Evolutionary conservation across 169 alveolate genomes (phyloP).

Genomic region (Eimeria sp.): DNA sequence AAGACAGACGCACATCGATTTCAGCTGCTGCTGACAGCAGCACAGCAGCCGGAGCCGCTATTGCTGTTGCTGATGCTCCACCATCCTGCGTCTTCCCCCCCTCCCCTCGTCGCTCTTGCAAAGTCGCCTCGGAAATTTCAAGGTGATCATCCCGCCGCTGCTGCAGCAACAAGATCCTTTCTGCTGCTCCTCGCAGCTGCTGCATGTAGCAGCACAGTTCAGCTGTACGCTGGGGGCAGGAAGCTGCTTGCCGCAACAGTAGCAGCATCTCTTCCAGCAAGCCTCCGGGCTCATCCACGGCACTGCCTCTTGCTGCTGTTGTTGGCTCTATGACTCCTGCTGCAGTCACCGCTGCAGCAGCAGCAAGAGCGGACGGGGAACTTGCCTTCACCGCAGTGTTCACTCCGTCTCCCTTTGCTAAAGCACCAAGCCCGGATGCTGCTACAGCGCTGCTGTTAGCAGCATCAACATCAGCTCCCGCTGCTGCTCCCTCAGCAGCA

Average conservation of each 20-base stretch:
- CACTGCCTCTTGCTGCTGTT: background rate
- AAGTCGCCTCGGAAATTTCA: background rate
- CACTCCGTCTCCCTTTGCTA: background rate
- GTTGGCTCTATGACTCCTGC: background rate
- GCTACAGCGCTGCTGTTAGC: background rate
- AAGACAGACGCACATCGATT: background rate
- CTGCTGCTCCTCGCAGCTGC: conserved; percentile 49
- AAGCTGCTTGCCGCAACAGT: background rate
- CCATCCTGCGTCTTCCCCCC: background rate
- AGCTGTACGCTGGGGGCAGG: conserved; percentile 9
- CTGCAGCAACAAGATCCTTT: background rate
- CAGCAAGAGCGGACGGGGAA: background rate
- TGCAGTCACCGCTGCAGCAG: background rate
- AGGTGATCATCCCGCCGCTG: conserved; percentile 10
- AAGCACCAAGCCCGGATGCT: background rate
- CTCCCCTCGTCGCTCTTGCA: background rate
- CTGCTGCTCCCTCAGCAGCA: background rate
- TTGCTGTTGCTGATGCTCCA: background rate
- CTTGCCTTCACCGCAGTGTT: background rate
- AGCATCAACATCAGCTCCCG: background rate
- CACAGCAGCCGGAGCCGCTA: background rate
- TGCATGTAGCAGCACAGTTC: conserved; percentile 53
- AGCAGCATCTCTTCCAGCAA: background rate
- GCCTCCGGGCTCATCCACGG: background rate
- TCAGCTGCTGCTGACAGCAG: conserved; percentile 18